A percentile compares a stretch with the other conserved stretches of the same genome.
Conservation (phyloP, 257 asterid genomes). For the Galeopsis tetrahit region DNA sequence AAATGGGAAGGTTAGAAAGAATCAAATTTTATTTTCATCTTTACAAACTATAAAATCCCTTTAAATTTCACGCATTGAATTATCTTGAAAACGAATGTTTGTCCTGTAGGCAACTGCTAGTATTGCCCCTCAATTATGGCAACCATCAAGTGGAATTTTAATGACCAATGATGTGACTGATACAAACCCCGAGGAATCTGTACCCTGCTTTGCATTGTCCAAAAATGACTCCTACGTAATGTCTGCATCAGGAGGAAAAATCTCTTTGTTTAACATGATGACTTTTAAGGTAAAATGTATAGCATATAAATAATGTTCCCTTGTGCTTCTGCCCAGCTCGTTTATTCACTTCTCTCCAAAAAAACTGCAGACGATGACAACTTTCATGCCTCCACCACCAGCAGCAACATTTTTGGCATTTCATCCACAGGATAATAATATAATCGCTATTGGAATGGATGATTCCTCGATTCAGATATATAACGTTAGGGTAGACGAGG, state of each 20-base stretch:
- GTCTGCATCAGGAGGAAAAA: slow-evolving; percentile 76
- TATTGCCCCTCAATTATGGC: slow-evolving; percentile 68
- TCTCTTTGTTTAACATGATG: slow-evolving; percentile 77
- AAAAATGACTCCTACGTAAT: slow-evolving; percentile 72
- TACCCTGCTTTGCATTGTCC: slow-evolving; percentile 71
- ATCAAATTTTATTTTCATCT: slow-evolving; percentile 10
- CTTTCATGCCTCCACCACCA: slow-evolving; percentile 78
- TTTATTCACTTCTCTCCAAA: slow-evolving; percentile 13
- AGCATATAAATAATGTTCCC: background rate
- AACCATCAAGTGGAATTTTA: slow-evolving; percentile 66
- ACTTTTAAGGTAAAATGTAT: slow-evolving; percentile 60
- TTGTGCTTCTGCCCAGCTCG: background rate
- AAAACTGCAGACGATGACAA: slow-evolving; percentile 67
- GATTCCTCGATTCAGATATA: slow-evolving; percentile 71
- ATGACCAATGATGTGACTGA: slow-evolving; percentile 67
- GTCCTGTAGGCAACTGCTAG: slow-evolving; percentile 56
- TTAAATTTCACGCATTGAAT: slow-evolving; percentile 12
- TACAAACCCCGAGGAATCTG: slow-evolving; percentile 59
- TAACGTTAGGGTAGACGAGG: slow-evolving; percentile 75
- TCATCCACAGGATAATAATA: slow-evolving; percentile 77
- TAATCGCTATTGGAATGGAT: slow-evolving; percentile 74
- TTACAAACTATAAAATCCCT: background rate
- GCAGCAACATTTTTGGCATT: slow-evolving; percentile 74
- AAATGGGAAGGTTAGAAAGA: slow-evolving; percentile 66
- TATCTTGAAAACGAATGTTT: background rate